Conservation (phyloP, 768 basidiomycete species). For the Mycena sanguinolenta region DNA sequence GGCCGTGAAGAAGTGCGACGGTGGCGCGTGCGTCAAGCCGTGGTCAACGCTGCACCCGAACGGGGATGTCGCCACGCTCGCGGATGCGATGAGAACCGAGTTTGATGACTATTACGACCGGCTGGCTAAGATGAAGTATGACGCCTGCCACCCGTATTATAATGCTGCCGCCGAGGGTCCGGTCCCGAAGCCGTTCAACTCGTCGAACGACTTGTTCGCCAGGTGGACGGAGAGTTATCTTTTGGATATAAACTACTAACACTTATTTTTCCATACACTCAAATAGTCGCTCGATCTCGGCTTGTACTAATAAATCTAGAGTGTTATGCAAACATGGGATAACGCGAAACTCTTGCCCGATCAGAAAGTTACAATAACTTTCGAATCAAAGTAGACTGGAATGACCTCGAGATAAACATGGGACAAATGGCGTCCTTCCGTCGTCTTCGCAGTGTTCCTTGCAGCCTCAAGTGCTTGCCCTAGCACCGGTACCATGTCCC, state of each 20-base stretch:
- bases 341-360: too few species aligned
- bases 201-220: slow-evolving; percentile 1
- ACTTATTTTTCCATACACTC: not conserved
- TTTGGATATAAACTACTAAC: not conserved
- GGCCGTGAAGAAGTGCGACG: not conserved
- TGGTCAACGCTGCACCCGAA: not conserved
- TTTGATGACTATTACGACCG: slow-evolving; percentile 2
- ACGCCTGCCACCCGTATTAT: not conserved
- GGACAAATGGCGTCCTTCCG: too few species aligned
- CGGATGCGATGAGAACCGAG: not conserved
- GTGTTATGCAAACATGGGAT: too few species aligned
- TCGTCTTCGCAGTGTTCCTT: too few species aligned
- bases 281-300: not conserved
- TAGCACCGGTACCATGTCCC: too few species aligned
- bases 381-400: too few species aligned
- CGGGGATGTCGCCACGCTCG: not conserved
- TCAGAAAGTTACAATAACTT: too few species aligned
- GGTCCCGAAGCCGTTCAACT: slow-evolving; percentile 8
- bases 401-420: too few species aligned
- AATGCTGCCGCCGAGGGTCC: slow-evolving; percentile 2
- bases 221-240: not conserved
- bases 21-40: not conserved
- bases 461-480: too few species aligned
- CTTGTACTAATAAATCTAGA: slow-evolving; percentile 4
- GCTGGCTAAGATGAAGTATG: slow-evolving; percentile 3